Percentiles rank a stretch among this genome's conserved stretches.
These are phyloP conservation scores for Podospora comata DNA, from an alignment of 495 filamentous ascomycete genomes.

Conservation along the genomic window DNA sequence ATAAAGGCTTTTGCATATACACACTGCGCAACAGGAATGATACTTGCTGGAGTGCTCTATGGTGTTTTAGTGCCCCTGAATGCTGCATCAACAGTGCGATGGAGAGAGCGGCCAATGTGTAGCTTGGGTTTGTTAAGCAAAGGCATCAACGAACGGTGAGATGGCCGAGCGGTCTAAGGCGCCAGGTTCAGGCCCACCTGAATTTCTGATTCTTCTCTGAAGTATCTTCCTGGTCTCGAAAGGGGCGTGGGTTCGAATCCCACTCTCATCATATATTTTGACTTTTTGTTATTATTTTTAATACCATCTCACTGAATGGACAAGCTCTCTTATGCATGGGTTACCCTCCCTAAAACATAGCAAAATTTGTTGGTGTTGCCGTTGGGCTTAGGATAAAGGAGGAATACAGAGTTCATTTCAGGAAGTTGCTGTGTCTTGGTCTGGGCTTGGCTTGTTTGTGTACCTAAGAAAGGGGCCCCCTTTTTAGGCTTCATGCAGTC, in stretches of 20 bases:
- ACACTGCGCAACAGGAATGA: neutral
- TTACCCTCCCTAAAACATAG: no score
- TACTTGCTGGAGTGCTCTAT: neutral
- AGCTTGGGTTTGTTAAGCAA: neutral
- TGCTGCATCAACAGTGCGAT: neutral
- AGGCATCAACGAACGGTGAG: neutral
- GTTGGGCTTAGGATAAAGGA: no score
- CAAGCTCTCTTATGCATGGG: no score
- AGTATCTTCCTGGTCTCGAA: conserved; percentile 28
- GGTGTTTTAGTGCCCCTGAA: neutral
- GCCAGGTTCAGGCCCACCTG: conserved; percentile 7
- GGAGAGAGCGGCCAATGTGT: neutral
- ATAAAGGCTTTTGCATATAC: neutral
- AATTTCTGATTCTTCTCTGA: neutral
- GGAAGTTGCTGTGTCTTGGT: no score
- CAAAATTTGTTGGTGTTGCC: no score
- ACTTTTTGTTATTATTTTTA: neutral
- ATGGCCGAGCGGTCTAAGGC: conserved; percentile 8
- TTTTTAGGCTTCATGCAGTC: no score
- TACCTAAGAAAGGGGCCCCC: no score
- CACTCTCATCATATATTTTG: conserved; percentile 25
- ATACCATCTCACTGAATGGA: neutral
- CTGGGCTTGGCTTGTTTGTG: no score
- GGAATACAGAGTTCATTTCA: no score
- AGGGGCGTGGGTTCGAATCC: conserved; percentile 38